Base-by-base conservation (phyloP, 108 stramenopile genomes). In the Skeletonema menzelii region DNA sequence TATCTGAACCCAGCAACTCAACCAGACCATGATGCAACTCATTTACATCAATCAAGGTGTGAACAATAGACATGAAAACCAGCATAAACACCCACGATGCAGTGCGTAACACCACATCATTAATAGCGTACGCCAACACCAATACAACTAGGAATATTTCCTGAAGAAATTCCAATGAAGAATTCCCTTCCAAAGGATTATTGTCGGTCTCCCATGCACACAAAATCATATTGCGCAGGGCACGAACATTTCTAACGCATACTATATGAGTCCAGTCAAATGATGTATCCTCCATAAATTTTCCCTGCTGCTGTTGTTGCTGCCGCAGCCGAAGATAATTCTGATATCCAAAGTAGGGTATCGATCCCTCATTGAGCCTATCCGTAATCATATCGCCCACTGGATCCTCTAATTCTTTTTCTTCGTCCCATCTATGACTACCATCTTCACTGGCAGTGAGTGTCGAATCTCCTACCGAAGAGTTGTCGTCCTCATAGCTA, bases 341-440 rank as follows among this genome's bases (percentile, higher is more conserved):
- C 8, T 22, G 5, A 40, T 47, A 73, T 19, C 79, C 79, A 69
- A 80, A 80, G 65, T 80, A 49, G 17, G 72, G 62, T 19, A 80
- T 59, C 55, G 32, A 65, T 5, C 79, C 79, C 31, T 69, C 68
- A 59, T 80, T 80, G 6, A 80, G 38, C 65, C 73, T 69, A 15
- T 38, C 27, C 12, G 79, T 69, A 13, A 80, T 65, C 7, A 66
- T 55, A 69, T 73, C 68, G 4, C 79, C 79, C 67, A 80, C 72
- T 22, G 67, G 56, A 65, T 80, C 79, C 6, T 77, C 63, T 34
- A 35, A 53, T 15, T 31, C 22, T 44, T 55, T 24, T 5, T 20
- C 24, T 8, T 57, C 62, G 2, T 44, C 53, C 66, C 53, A 60
- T 53, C 42, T 56, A 40, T 58, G 67, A 27, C 14, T 14, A 44